Conservation (phyloP, 495 filamentous ascomycete genomes). For the Talaromyces liani region DNA sequence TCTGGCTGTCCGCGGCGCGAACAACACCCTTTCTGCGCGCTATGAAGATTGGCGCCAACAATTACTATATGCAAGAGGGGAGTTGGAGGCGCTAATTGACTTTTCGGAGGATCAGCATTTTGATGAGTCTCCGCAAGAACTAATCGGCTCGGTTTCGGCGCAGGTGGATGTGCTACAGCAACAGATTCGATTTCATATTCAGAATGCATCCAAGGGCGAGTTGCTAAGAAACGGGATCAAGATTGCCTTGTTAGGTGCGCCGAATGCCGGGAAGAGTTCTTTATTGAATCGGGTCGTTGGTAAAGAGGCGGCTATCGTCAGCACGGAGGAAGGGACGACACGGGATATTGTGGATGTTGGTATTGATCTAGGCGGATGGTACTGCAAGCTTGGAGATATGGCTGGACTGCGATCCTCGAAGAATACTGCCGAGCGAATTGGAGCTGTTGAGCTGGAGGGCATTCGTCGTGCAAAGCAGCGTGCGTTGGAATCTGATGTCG, state of each 20-base stretch:
- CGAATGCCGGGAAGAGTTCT: constrained; percentile 94
- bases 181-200: constrained; percentile 58
- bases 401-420: constrained; percentile 62
- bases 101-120: constrained; percentile 98
- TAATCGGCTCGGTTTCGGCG: constrained; percentile 58
- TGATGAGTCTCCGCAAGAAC: constrained; percentile 70
- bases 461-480: constrained; percentile 79
- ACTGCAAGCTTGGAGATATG: constrained; percentile 85
- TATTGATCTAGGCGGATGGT: constrained; percentile 82
- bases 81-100: constrained; percentile 92
- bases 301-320: constrained; percentile 90
- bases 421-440: constrained; percentile 33
- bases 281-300: constrained; percentile 88
- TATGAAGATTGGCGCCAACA: constrained; percentile 81
- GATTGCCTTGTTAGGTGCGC: constrained; percentile 79
- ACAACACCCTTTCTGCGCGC: constrained; percentile 58
- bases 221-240: constrained; percentile 78
- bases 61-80: constrained; percentile 74
- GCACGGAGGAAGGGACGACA: constrained; percentile 83
- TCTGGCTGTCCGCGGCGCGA: constrained; percentile 71
- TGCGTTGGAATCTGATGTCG: constrained; percentile 76
- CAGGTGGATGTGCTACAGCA: constrained; percentile 52
- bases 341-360: constrained; percentile 90
- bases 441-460: constrained; percentile 79
- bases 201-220: constrained; percentile 76